Evolutionary conservation across 2,329 filamentous ascomycete genomes (phyloP).

Genomic region (Calonectria montana): DNA sequence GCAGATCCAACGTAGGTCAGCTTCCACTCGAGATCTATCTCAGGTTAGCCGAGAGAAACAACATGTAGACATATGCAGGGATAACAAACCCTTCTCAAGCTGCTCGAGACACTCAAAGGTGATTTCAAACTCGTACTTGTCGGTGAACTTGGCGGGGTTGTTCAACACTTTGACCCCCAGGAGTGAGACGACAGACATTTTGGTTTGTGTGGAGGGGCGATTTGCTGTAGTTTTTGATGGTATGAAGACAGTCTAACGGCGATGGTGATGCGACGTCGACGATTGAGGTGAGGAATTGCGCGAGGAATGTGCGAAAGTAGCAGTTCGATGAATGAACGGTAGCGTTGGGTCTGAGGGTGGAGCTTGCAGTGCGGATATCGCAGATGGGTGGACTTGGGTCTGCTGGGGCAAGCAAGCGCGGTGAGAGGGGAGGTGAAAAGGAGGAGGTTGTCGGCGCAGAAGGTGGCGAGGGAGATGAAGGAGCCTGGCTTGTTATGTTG

Average conservation of each 20-base stretch:
- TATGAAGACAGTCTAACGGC: neutral
- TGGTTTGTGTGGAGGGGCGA: constrained; percentile 29
- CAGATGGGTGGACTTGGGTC: neutral
- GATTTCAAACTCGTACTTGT: constrained; percentile 97
- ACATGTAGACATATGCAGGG: neutral
- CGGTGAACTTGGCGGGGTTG: constrained; percentile 94
- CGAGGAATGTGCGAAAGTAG: constrained; percentile 10
- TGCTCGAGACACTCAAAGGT: constrained; percentile 98
- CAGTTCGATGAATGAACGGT: constrained; percentile 8
- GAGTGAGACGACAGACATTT: constrained; percentile 95
- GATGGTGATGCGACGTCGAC: constrained; percentile 3
- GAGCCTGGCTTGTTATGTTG: constrained; percentile 11
- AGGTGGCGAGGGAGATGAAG: neutral
- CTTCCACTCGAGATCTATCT: constrained; percentile 96
- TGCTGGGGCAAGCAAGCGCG: neutral
- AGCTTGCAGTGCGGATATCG: constrained; percentile 20
- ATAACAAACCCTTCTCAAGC: constrained; percentile 82
- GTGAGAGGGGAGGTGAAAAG: neutral
- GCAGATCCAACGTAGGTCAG: constrained; percentile 98
- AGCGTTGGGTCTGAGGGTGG: constrained; percentile 20
- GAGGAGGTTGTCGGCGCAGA: neutral
- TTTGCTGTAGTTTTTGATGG: neutral
- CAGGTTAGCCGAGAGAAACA: constrained; percentile 30
- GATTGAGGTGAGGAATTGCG: constrained; percentile 20
- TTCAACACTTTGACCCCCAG: constrained; percentile 96